phyloP scores from a whole-genome alignment of 2,329 filamentous ascomycete species.

The Cyphellophora attinorum region DNA sequence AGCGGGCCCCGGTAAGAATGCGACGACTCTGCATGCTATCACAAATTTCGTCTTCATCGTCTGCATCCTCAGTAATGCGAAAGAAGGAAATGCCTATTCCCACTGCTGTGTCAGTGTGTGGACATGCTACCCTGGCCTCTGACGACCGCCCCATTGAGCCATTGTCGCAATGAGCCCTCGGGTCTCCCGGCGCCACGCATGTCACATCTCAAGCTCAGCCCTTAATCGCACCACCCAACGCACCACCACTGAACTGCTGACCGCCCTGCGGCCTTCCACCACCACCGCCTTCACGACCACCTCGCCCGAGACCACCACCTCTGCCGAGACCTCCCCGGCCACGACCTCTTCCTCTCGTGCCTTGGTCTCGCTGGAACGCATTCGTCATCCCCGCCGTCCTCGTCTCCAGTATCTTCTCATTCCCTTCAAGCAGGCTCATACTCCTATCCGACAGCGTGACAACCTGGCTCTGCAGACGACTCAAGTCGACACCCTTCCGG shows the following conservation, averaged over 20 bases:
- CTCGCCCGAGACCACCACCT: conserved; percentile 22
- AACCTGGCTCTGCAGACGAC: conserved; percentile 86
- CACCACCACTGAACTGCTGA: conserved; percentile 41
- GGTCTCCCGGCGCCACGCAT: too few relatives aligned
- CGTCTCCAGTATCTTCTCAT: conserved; percentile 95
- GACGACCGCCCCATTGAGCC: too few relatives aligned
- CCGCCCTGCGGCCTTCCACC: conserved; percentile 36
- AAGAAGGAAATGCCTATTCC: too few relatives aligned
- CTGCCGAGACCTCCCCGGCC: conserved; percentile 42
- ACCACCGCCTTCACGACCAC: conserved; percentile 26
- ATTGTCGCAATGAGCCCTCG: too few relatives aligned
- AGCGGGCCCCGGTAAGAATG: too few relatives aligned
- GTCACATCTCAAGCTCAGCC: conserved; percentile 33
- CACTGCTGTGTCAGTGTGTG: too few relatives aligned
- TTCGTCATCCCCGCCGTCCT: conserved; percentile 92
- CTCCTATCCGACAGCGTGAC: conserved; percentile 94
- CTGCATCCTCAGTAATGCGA: too few relatives aligned
- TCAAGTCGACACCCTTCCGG: conserved; percentile 98
- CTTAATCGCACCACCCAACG: conserved; percentile 42
- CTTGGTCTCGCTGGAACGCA: conserved; percentile 87
- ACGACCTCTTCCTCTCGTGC: conserved; percentile 55
- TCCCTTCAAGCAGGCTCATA: conserved; percentile 87
- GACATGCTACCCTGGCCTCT: too few relatives aligned
- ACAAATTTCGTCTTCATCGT: too few relatives aligned
- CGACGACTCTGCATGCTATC: too few relatives aligned